A percentile compares a stretch with the other conserved stretches of the same genome.
Evolutionary conservation across 2,329 filamentous ascomycete species (phyloP).

Genomic region (Nigrograna mackinnonii): DNA sequence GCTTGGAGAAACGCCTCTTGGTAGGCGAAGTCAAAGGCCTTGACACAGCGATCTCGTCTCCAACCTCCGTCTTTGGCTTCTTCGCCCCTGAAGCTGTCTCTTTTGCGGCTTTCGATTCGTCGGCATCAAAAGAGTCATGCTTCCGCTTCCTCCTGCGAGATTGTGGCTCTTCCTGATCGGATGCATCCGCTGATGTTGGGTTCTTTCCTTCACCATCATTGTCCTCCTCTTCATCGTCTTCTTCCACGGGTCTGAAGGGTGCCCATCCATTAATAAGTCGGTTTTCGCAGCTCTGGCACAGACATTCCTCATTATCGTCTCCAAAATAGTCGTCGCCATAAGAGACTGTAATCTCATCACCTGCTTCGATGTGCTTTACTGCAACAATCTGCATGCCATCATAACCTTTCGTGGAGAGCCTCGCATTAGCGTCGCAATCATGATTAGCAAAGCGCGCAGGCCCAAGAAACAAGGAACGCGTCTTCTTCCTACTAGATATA

Average conservation of each 20-base stretch:
- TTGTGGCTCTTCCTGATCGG: constrained; percentile 8
- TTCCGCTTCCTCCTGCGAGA: constrained; percentile 30
- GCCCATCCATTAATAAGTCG: constrained; percentile 81
- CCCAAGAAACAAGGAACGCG: constrained; percentile 88
- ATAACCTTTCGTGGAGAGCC: constrained; percentile 79
- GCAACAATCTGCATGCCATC: constrained; percentile 92
- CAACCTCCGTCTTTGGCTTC: constrained; percentile 11
- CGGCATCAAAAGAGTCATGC: constrained; percentile 19
- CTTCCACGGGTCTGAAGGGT: constrained; percentile 42
- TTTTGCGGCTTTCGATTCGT: constrained; percentile 9
- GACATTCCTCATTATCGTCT: constrained; percentile 89
- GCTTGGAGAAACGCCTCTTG: constrained; percentile 18
- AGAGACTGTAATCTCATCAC: constrained; percentile 94
- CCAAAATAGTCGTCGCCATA: constrained; percentile 98
- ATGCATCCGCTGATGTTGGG: constrained; percentile 6
- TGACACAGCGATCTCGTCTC: background rate
- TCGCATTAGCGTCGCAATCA: constrained; percentile 91
- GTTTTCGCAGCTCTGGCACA: constrained; percentile 86
- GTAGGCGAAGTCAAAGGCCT: constrained; percentile 6
- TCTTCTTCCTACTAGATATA: constrained; percentile 88
- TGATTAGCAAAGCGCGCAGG: constrained; percentile 97
- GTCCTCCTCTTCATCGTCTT: constrained; percentile 45
- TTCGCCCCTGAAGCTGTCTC: constrained; percentile 19
- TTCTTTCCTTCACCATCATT: constrained; percentile 24
- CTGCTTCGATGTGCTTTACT: constrained; percentile 76